Evolutionary conservation across 768 basidiomycete genomes (phyloP).

Genomic region (Termitomyces eurrhizus): DNA sequence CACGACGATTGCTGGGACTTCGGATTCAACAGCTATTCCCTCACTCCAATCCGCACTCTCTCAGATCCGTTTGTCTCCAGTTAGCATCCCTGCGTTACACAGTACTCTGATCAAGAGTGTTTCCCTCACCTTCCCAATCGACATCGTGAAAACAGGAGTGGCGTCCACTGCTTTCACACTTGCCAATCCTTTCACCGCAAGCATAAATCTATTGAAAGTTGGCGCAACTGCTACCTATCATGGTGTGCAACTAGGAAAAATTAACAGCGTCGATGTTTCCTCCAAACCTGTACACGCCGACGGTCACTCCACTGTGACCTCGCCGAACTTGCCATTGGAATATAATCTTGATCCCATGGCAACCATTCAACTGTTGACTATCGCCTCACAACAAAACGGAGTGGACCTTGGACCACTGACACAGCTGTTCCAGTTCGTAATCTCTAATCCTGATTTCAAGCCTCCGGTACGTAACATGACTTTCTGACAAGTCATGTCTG

Average conservation of each 20-base stretch:
- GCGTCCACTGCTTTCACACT: constrained; percentile 57
- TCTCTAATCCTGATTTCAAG: constrained; percentile 45
- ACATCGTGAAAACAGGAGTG: constrained; percentile 59
- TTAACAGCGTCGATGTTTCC: constrained; percentile 51
- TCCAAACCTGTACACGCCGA: constrained; percentile 53
- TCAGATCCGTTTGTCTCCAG: constrained; percentile 54
- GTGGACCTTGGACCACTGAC: constrained; percentile 61
- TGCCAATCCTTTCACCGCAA: constrained; percentile 69
- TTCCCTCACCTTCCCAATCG: constrained; percentile 53
- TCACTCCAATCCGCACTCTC: constrained; percentile 62
- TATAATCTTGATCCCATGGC: constrained; percentile 62
- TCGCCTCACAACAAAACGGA: constrained; percentile 46
- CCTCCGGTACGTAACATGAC: constrained; percentile 39
- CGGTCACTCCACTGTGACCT: constrained; percentile 57
- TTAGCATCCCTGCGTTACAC: constrained; percentile 61
- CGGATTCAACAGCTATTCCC: constrained; percentile 51
- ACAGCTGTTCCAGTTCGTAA: constrained; percentile 50
- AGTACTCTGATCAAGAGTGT: constrained; percentile 56
- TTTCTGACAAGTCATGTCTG: not conserved
- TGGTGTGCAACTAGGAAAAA: constrained; percentile 52
- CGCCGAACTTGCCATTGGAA: constrained; percentile 51
- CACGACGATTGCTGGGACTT: constrained; percentile 53
- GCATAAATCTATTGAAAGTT: constrained; percentile 58
- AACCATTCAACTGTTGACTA: constrained; percentile 53
- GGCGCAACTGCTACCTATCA: constrained; percentile 52